Base-by-base conservation (phyloP, 176 grass and related monocot genomes). In the Oryza glumipatula region DNA sequence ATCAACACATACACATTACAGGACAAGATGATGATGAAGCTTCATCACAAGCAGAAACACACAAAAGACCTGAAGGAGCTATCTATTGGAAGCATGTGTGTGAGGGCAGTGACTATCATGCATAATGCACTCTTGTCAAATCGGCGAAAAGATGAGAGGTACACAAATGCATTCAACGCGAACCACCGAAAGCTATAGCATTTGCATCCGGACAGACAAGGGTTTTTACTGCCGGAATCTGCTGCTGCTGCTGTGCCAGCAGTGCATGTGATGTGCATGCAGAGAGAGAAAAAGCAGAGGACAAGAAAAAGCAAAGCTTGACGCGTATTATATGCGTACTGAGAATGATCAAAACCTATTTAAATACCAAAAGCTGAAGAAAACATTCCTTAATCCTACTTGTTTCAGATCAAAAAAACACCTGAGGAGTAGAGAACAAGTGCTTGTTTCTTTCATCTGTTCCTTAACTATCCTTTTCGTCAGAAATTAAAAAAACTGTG, bases 281-380 rank as follows among this genome's bases (percentile, higher is more conserved):
- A 63, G n/a, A 63, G n/a, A 63, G n/a, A 63, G 58, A 77, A 82
- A 82, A 87, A 87, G 64, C 26, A 69, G 78, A 68, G 63, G 76
- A 17, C 65, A 63, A 8, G 11, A 46, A 61, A 81, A 82, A 24
- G 63, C 26, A 23, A 26, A 67, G 41, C 68, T 14, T 28, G 58
- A 52, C 15, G 69, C 54, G 80, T 76, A 68, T 38, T 63, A 23
- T 23, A 22, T 23, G 9, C 7, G 1, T 58, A 58, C 1, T 58
- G 49, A 36, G 21, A 19, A 82, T 32, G 80, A 63, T 43, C 21
- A 24, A 8, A 16, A 14, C n/a, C 13, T 32, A 68, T 16, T 5
- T 16, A 19, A 58, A 39, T 9, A 38, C 30, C 21, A 61, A 19
- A 19, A 11, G 44, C 33, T 36, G 14, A 74, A 67, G 65, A 5